Percentiles rank a stretch among this genome's conserved stretches.
phyloP scores from a whole-genome alignment of 306 rosid species.

The Castanospermum australe region DNA sequence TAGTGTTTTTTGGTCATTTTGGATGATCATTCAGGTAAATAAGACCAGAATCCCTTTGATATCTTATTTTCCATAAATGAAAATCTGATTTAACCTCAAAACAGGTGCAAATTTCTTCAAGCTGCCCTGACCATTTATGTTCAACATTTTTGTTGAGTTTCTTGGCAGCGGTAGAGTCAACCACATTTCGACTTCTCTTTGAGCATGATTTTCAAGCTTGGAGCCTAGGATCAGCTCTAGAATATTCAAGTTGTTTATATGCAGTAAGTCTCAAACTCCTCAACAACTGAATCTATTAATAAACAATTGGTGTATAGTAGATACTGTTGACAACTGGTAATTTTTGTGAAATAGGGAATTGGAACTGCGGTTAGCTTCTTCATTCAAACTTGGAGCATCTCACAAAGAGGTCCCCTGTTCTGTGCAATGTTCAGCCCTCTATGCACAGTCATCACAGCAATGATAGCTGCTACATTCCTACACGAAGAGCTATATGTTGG shows the following conservation, averaged over 20 bases:
- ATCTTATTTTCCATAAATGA: neutral
- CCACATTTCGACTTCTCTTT: slow-evolving; percentile 35
- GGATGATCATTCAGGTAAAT: slow-evolving; percentile 70
- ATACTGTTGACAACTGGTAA: neutral
- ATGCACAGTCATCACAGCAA: slow-evolving; percentile 63
- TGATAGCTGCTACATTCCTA: slow-evolving; percentile 44
- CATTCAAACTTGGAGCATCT: slow-evolving; percentile 66
- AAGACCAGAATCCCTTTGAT: neutral
- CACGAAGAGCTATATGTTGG: slow-evolving; percentile 57
- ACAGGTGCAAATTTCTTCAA: slow-evolving; percentile 63
- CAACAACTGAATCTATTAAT: neutral
- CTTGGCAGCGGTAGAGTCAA: slow-evolving; percentile 45
- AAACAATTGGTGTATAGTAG: neutral
- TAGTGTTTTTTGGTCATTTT: slow-evolving; percentile 52
- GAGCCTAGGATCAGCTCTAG: slow-evolving; percentile 45
- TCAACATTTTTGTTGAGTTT: slow-evolving; percentile 68
- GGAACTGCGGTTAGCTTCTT: slow-evolving; percentile 55
- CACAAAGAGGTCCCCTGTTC: slow-evolving; percentile 65
- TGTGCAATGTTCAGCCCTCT: slow-evolving; percentile 71
- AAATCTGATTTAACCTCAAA: slow-evolving; percentile 20
- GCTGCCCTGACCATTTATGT: slow-evolving; percentile 56
- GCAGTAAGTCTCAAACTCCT: slow-evolving; percentile 48
- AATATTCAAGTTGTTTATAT: slow-evolving; percentile 55
- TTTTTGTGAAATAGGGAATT: slow-evolving; percentile 50
- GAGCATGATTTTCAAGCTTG: slow-evolving; percentile 48